Conservation (phyloP, 768 basidiomycete genomes). For the Tubosaeta sp. region DNA sequence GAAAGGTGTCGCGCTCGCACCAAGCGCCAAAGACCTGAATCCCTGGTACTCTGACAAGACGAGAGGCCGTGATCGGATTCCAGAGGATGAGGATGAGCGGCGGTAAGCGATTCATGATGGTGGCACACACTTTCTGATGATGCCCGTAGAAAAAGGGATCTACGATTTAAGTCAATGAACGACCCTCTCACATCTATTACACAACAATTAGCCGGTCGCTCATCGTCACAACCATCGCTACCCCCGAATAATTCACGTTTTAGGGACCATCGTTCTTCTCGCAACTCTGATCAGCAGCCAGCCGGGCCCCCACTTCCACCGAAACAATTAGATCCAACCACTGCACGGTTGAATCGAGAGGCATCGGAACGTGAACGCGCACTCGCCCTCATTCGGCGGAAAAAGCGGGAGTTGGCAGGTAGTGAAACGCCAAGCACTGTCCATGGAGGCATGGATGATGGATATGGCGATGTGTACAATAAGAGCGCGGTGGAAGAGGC, state of each 20-base stretch:
- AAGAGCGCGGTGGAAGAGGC: conserved; percentile 69
- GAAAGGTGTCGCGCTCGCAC: conserved; percentile 69
- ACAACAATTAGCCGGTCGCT: conserved; percentile 50
- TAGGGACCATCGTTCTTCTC: conserved; percentile 14
- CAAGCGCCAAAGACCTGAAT: conserved; percentile 69
- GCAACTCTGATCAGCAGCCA: conserved; percentile 5
- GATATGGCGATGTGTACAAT: conserved; percentile 72
- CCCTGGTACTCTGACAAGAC: conserved; percentile 64
- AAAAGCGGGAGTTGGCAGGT: conserved; percentile 59
- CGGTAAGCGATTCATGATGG: conserved; percentile 27
- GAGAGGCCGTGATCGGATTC: conserved; percentile 21
- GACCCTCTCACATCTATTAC: conserved; percentile 78
- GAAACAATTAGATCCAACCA: conserved; percentile 40
- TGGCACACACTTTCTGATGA: background rate
- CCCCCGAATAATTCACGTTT: conserved; percentile 14
- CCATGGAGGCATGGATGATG: conserved; percentile 40
- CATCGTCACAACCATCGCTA: conserved; percentile 8
- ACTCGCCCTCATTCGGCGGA: conserved; percentile 62
- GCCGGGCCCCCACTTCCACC: conserved; percentile 2
- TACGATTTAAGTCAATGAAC: conserved; percentile 54
- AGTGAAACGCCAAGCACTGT: conserved; percentile 72
- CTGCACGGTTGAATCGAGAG: conserved; percentile 65
- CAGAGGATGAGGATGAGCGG: conserved; percentile 34
- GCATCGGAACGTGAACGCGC: conserved; percentile 73
- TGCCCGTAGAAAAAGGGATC: conserved; percentile 52